Conservation (phyloP, 2,329 filamentous ascomycete species). For the Didymella keratinophila region DNA sequence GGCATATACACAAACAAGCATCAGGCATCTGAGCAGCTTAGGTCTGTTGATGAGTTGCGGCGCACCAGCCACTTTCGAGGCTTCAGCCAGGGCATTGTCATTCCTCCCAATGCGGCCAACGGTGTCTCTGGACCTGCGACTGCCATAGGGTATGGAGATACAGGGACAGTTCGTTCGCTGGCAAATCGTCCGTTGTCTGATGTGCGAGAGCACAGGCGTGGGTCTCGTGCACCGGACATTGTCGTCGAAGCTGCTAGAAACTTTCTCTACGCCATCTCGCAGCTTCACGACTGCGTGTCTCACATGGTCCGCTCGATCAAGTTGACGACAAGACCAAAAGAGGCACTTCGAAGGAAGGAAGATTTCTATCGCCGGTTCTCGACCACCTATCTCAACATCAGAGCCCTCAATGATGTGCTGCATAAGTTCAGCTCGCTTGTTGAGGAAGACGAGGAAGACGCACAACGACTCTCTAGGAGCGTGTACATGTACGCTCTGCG, state of each 20-base stretch:
- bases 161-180: constrained; percentile 44
- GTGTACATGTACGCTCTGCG: constrained; percentile 47
- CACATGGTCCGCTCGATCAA: constrained; percentile 49
- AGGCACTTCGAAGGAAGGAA: constrained; percentile 48
- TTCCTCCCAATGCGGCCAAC: constrained; percentile 38
- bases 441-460: constrained; percentile 60
- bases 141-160: constrained; percentile 46
- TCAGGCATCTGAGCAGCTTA: constrained; percentile 58
- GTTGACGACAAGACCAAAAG: constrained; percentile 54
- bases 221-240: constrained; percentile 56
- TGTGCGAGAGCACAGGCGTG: constrained; percentile 63
- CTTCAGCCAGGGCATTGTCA: constrained; percentile 64
- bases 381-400: constrained; percentile 63
- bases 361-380: constrained; percentile 64
- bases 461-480: constrained; percentile 46
- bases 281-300: constrained; percentile 53
- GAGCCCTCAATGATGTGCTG: constrained; percentile 64
- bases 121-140: constrained; percentile 45
- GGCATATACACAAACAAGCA: constrained; percentile 65
- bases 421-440: constrained; percentile 59
- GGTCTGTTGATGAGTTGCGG: constrained; percentile 61
- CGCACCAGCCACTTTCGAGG: constrained; percentile 64
- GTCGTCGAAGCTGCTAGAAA: constrained; percentile 64
- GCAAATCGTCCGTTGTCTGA: constrained; percentile 62
- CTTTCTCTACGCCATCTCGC: constrained; percentile 63